Evolutionary conservation across 106 monocot species (phyloP), one percentile per base, ranked within the genome.

Genomic region (Apostasia ramifera): DNA sequence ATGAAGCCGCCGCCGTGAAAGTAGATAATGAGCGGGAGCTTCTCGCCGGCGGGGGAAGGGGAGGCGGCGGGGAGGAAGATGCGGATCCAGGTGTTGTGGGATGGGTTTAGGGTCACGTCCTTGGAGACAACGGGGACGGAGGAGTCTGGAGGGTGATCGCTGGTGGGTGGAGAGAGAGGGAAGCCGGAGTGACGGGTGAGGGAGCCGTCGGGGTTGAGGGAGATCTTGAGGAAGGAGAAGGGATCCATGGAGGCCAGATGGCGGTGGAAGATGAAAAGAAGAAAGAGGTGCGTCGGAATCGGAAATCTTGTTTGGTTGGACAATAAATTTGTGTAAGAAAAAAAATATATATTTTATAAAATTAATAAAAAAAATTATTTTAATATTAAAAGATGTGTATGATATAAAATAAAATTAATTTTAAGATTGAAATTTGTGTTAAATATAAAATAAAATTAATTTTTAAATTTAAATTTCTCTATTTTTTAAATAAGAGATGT

Each of bases 1-100:
- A 81, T 47, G 81, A 81, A 81, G 46, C 81, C 81, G 44, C 81
- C 81, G 55, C 76, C 81, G 68, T 81, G 81, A 56, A 67, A 59
- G 71, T 66, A 71, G 53, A 81, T 0, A 46, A 81, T 53, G 44
- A 76, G 12, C 4, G 81, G 81, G 46, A 81, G 71, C 47, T 49
- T 54, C 1, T 53, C 3, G 8, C 40, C 5, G 15, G 52, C 7
- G 14, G 51, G 7, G 5, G 37, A 13, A 51, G 63, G 8, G 37
- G 55, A 44, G 3, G 45, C n/a, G n/a, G n/a, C 6, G 14, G 81
- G 81, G 46, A 59, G 66, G 81, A 59, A 81, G 42, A 81, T 9
- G n/a, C 81, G 76, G 81, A 76, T 59, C 66, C 47, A 60, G 57
- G 76, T 81, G 45, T 61, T 47, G 61, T 44, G 59, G 47, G 40